Evolutionary conservation across 2,329 filamentous ascomycete species (phyloP), one percentile per base, ranked within the genome.

Genomic region (Teratosphaeria pseudoeucalypti): DNA sequence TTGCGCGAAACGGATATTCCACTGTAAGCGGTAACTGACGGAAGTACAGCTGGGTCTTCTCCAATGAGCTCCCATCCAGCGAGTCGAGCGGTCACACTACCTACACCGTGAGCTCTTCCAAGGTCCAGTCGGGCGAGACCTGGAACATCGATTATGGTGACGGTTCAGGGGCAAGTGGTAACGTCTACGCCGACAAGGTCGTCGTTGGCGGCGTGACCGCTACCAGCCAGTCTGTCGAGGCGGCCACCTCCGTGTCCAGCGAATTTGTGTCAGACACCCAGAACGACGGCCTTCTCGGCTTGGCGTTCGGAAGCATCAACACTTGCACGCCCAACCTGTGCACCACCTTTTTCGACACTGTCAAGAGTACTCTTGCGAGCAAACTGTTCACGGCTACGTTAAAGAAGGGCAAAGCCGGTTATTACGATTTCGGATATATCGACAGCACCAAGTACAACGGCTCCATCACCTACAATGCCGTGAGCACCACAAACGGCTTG

Each of bases 131-230:
- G 2, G 81, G 81, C 26, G 74, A 77, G 63, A 78, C 72, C 27
- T 89, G 85, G 85, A 71, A 72, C 6, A 85, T 88, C 67, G 74
- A 69, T 16, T 89, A 89, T 65, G 43, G 84, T 27, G 87, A 89
- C 64, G 83, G 83, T 14, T 83, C 82, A 53, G 78, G 78, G 47
- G 86, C 86, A 19, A 77, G 73, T 54, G 87, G 87, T 52, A 79
- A 80, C 55, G 86, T 89, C 58, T 88, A 86, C 72, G 79, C 77
- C 34, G 87, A 89, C 71, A 82, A 77, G 55, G 86, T 89, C 52
- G 75, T 76, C 26, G 78, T 89, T 29, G 85, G 84, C 54, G 76
- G 76, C 34, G 81, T 86, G 2, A 82, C 77, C 32, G 84, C 85
- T 37, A 78, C 78, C 2, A 70, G 72, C 2, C 86, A 89, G 72